Conservation (phyloP, 2,329 filamentous ascomycete genomes). For the Cladobotryum mycophilum region DNA sequence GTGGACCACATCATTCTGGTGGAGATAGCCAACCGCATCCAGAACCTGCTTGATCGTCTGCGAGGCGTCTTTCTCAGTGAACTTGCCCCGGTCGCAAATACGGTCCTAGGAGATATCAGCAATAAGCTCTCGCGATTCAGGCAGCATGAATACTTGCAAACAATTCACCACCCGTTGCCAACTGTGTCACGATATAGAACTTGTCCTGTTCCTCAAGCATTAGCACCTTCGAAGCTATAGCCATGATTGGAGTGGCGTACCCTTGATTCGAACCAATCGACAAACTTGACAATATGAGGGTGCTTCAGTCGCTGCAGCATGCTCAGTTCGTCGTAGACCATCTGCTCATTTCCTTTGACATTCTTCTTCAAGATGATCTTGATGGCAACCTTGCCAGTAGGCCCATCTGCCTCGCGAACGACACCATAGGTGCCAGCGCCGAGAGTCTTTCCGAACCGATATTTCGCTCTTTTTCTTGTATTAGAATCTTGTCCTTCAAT, state of each 20-base stretch:
- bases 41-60: slow-evolving; percentile 94
- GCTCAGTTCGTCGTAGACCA: slow-evolving; percentile 96
- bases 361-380: slow-evolving; percentile 99
- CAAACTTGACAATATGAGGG: slow-evolving; percentile 92
- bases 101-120: slow-evolving; percentile 49
- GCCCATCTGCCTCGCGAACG: slow-evolving; percentile 86
- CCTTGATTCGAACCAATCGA: slow-evolving; percentile 98
- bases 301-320: slow-evolving; percentile 90
- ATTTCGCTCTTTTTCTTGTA: slow-evolving; percentile 58
- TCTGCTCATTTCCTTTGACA: slow-evolving; percentile 94
- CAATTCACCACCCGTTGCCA: slow-evolving; percentile 91
- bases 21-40: slow-evolving; percentile 87
- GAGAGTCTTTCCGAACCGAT: slow-evolving; percentile 86
- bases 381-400: slow-evolving; percentile 79
- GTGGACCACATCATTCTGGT: slow-evolving; percentile 92
- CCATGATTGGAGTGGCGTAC: slow-evolving; percentile 42
- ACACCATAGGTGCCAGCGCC: slow-evolving; percentile 98
- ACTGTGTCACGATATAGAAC: slow-evolving; percentile 97
- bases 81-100: slow-evolving; percentile 96
- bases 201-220: slow-evolving; percentile 63
- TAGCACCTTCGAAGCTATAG: neutral
- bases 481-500: slow-evolving; percentile 6
- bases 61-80: slow-evolving; percentile 96
- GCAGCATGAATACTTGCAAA: slow-evolving; percentile 41
- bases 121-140: too few species aligned